Base-by-base conservation (phyloP, 2,329 filamentous ascomycete species). In the Cordyceps javanica region DNA sequence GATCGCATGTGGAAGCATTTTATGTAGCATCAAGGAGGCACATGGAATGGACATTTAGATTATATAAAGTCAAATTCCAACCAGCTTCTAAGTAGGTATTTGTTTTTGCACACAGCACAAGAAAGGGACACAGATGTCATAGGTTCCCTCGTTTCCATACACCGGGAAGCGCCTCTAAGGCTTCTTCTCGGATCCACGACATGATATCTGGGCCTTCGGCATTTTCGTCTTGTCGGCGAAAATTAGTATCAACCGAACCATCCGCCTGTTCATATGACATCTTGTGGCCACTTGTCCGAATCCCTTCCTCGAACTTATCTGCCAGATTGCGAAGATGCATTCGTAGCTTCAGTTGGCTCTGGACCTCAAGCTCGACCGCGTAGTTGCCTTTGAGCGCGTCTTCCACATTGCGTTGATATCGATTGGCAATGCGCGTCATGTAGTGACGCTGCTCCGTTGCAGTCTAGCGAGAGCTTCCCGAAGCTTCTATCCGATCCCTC, bases 251-350 rank as follows among this genome's bases (percentile, higher is more conserved):
- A 10, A 41, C 10, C 16, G 49, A 39, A 11, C 49, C 34, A 16
- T 52, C 16, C 34, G 34, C 34, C 23, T 39, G 11, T 52, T 52
- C 21, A 14, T 39, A 52, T 11, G 34, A 30, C 23, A 52, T 38
- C 14, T 26, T 52, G 34, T 52, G 34, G 32, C 49, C 49, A n/a
- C 41, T 52, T 19, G 36, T 41, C 36, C 34, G 34, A 39, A 52
- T 9, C 2, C n/a, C 21, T 36, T 52, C 25, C 34, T 52, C 34
- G 16, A 52, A 52, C n/a, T 23, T 13, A 23, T 52, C 34, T 11
- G 49, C 49, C 34, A 52, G 13, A 11, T 52, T 41, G 23, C 34
- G 34, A 52, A 52, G 49, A 41, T 52, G 49, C 49, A 52, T 52
- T 28, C 49, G 34, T 10, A 52, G 19, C 34, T 52, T 52, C 21